Evolutionary conservation across 1,139 yeast species (phyloP).

Genomic region (Kodamaea suecica): DNA sequence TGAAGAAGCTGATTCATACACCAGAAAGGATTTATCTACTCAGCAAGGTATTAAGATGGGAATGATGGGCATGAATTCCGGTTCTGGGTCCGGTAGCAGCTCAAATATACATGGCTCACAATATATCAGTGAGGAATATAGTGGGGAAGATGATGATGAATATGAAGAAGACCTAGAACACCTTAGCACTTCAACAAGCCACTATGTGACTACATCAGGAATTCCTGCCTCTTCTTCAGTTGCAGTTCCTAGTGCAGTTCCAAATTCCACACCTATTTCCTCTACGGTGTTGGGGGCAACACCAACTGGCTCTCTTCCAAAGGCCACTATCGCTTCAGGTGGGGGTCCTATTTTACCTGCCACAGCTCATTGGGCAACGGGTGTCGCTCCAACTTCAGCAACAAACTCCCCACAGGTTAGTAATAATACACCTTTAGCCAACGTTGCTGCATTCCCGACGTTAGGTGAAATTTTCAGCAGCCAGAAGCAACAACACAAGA

Average conservation of each 20-base stretch:
- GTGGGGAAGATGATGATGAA: constrained; percentile 22
- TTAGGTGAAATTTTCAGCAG: constrained; percentile 60
- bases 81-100: constrained; percentile 15
- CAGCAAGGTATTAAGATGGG: constrained; percentile 70
- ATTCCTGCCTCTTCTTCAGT: constrained; percentile 9
- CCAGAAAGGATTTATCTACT: constrained; percentile 87
- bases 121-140: constrained; percentile 11
- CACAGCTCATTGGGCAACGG: constrained; percentile 58
- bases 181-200: constrained; percentile 10
- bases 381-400: constrained; percentile 19
- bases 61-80: constrained; percentile 33
- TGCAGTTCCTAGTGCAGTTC: constrained; percentile 4
- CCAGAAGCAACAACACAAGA: constrained; percentile 34
- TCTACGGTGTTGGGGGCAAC: constrained; percentile 10
- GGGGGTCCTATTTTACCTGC: constrained; percentile 47
- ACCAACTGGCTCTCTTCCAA: constrained; percentile 5
- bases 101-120: constrained; percentile 14
- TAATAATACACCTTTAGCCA: constrained; percentile 40
- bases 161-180: constrained; percentile 14
- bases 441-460: constrained; percentile 68
- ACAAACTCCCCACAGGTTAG: constrained; percentile 36
- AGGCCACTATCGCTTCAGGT: constrained; percentile 9
- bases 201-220: constrained; percentile 17
- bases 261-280: constrained; percentile 3
- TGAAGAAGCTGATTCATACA: constrained; percentile 96